Evolutionary conservation across 2,329 filamentous ascomycete genomes (phyloP).

Genomic region (Xenosphaeropsis pyriputrescens): DNA sequence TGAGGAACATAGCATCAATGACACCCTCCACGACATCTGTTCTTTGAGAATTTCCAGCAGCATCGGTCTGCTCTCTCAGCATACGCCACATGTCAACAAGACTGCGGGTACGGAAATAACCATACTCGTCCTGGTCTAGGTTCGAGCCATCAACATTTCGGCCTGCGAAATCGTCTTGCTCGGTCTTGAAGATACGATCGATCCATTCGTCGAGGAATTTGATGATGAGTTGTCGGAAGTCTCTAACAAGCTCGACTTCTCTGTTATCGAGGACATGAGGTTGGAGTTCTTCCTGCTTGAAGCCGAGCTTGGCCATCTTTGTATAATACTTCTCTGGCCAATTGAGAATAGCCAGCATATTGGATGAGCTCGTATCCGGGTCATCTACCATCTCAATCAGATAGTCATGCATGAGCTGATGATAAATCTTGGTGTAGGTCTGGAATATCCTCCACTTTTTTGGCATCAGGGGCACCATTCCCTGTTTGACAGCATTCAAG

Average conservation of each 20-base stretch:
- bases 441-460: slow-evolving; percentile 94
- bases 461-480: slow-evolving; percentile 84
- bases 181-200: slow-evolving; percentile 74
- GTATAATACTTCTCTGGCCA: slow-evolving; percentile 94
- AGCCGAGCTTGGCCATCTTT: slow-evolving; percentile 86
- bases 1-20: slow-evolving; percentile 87
- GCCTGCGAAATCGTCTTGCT: slow-evolving; percentile 67
- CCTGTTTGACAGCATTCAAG: slow-evolving; percentile 82
- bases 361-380: slow-evolving; percentile 66
- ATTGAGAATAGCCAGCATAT: slow-evolving; percentile 82
- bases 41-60: slow-evolving; percentile 71
- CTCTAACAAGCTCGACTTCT: slow-evolving; percentile 77
- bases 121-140: slow-evolving; percentile 76
- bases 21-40: slow-evolving; percentile 89
- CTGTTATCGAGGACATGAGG: slow-evolving; percentile 86
- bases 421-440: slow-evolving; percentile 83
- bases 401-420: slow-evolving; percentile 91
- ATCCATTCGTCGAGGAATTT: slow-evolving; percentile 96
- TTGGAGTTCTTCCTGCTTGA: slow-evolving; percentile 58
- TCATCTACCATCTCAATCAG: slow-evolving; percentile 73
- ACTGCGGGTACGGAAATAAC: slow-evolving; percentile 83
- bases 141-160: slow-evolving; percentile 60
- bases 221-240: slow-evolving; percentile 92
- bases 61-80: slow-evolving; percentile 82
- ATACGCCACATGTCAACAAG: slow-evolving; percentile 94